A percentile compares a stretch with the other conserved stretches of the same genome.
phyloP scores from a whole-genome alignment of 164 flowering plant genomes.

The Aristolochia contorta region DNA sequence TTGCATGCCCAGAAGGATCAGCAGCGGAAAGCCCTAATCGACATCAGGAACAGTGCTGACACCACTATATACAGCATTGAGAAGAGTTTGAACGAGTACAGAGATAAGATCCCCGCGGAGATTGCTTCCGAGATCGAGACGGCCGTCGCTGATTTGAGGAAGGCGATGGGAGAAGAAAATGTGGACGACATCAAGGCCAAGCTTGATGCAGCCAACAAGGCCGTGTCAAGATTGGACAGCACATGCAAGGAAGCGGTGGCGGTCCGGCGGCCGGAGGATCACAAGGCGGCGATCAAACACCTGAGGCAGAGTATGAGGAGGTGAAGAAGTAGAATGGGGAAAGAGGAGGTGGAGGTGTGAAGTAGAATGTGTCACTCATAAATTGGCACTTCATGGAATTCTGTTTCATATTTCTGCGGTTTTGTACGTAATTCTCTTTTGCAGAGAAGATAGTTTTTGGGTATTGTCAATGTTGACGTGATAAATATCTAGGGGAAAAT shows the following conservation, averaged over 20 bases:
- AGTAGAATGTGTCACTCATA: too few relatives aligned
- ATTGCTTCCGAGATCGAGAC: constrained; percentile 32
- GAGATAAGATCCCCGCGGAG: constrained; percentile 38
- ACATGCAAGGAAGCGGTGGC: constrained; percentile 27
- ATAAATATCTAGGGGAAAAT: too few relatives aligned
- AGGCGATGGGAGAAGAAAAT: constrained; percentile 27
- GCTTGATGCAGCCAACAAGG: constrained; percentile 46
- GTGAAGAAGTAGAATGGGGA: constrained; percentile 37
- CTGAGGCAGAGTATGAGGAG: constrained; percentile 63
- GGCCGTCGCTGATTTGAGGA: constrained; percentile 33
- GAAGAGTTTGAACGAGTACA: constrained; percentile 44
- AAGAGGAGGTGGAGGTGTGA: too few relatives aligned
- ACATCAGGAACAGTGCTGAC: constrained; percentile 38
- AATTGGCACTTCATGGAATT: too few relatives aligned
- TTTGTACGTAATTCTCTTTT: too few relatives aligned
- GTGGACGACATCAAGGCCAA: constrained; percentile 38
- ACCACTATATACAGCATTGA: constrained; percentile 43
- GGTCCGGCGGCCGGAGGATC: constrained; percentile 23
- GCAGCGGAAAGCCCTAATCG: constrained; percentile 38
- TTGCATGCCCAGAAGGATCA: constrained; percentile 41
- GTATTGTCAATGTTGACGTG: too few relatives aligned
- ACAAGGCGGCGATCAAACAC: constrained; percentile 36
- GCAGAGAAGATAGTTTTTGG: too few relatives aligned
- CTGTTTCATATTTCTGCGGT: too few relatives aligned
- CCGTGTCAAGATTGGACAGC: constrained; percentile 43